These are phyloP conservation scores for Tuber indicum DNA, from an alignment of 495 filamentous ascomycete genomes.

Conservation along the genomic window DNA sequence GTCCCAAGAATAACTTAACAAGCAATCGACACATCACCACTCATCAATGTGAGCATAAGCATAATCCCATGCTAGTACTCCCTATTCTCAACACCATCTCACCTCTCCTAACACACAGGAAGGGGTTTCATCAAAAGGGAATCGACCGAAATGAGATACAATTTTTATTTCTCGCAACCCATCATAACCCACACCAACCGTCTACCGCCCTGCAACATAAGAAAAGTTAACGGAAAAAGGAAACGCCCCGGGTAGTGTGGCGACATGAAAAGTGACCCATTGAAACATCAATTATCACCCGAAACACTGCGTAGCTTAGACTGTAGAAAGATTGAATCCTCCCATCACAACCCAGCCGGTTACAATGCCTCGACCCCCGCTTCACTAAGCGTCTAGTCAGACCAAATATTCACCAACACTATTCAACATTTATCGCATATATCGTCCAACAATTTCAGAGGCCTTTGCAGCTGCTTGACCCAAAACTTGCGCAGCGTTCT, in stretches of 20 bases:
- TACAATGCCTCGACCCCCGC: neutral
- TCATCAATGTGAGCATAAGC: neutral
- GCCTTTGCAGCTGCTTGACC: constrained; percentile 79
- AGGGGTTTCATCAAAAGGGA: neutral
- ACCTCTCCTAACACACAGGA: neutral
- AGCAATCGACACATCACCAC: neutral
- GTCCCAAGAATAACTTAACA: neutral
- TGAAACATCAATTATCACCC: neutral
- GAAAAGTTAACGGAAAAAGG: neutral
- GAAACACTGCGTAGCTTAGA: neutral
- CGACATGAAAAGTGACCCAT: neutral
- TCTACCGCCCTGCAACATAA: neutral
- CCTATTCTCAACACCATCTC: neutral
- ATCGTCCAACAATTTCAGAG: constrained; percentile 82
- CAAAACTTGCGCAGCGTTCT: constrained; percentile 71
- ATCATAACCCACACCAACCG: neutral
- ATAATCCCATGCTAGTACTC: neutral
- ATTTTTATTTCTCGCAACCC: constrained; percentile 1
- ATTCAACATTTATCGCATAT: constrained; percentile 48
- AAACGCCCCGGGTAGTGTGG: neutral
- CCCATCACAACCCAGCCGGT: neutral
- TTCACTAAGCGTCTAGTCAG: neutral
- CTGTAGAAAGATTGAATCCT: neutral
- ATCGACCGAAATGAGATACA: neutral
- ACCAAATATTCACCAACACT: neutral